Base-by-base conservation (phyloP, 306 rosid genomes). In the Dicorynia guianensis region DNA sequence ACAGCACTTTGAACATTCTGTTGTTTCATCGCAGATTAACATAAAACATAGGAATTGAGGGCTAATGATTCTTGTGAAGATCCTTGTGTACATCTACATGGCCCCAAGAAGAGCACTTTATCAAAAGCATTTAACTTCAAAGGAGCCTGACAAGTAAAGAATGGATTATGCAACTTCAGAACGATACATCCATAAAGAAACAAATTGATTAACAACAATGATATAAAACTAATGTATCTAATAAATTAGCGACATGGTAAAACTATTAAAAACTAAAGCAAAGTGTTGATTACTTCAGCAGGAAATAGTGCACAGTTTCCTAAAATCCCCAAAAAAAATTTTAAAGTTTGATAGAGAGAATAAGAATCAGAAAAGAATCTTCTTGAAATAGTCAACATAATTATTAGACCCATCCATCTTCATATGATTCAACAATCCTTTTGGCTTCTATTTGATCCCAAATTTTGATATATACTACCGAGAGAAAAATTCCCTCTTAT, bases 131-230 rank as follows among this genome's bases (percentile, higher is more conserved):
- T 11, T 52, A n/a, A 30, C 65, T 71, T 71, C 39, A 42, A 13
- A 65, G 68, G 59, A 20, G 46, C 59, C 50, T 42, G 54, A 43
- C 61, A 7, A 71, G 34, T 35, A 14, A 65, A 25, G 57, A 80
- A 65, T 19, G 12, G 20, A 8, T 8, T 1, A 71, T 13, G 49
- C 58, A 65, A 65, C 55, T 62, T 57, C 63, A 13, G 42, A 35
- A 69, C 25, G 14, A 52, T 33, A 34, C 33, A 7, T 6, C 52
- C 14, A 25, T 44, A 46, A 5, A 59, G 54, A 58, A 53, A 53
- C 54, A 63, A 48, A 53, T 49, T 0, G 7, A 46, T 8, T 46
- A 38, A 67, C 38, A 38, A n/a, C 11, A 42, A 50, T 34, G 43
- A 68, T 12, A 2, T n/a, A n/a, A 46, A 8, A 40, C 10, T 40